Conservation (phyloP, 2,329 filamentous ascomycete genomes). For the Ilyonectria mors-panacis region DNA sequence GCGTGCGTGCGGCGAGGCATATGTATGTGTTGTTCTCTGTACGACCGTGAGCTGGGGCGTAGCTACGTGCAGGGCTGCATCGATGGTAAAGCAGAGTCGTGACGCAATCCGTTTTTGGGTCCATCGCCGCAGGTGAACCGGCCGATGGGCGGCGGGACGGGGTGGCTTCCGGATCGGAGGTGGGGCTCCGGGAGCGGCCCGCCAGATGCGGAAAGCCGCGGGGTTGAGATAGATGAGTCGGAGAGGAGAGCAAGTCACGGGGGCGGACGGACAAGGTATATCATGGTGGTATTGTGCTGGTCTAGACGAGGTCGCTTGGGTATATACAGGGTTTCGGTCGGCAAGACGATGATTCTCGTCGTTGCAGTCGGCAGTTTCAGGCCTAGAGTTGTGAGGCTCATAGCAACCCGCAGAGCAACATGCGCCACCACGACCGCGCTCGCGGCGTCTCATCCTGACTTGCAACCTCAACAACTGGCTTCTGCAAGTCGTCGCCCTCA, state of each 20-base stretch:
- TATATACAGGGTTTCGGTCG: neutral
- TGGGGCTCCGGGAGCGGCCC: conserved; percentile 7
- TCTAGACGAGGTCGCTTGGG: neutral
- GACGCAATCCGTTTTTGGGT: conserved; percentile 16
- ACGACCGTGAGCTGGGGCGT: neutral
- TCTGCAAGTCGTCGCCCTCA: conserved; percentile 45
- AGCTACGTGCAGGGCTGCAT: neutral
- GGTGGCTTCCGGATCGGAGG: conserved; percentile 30
- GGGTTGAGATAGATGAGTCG: conserved; percentile 1
- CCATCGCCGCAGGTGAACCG: conserved; percentile 11
- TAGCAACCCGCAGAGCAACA: conserved; percentile 48
- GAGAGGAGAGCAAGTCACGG: neutral
- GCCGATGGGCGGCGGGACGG: conserved; percentile 28
- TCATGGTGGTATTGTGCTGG: neutral
- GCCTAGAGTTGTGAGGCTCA: conserved; percentile 20
- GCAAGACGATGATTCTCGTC: neutral
- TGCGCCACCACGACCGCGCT: conserved; percentile 42
- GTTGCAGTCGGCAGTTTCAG: neutral
- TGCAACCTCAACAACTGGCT: conserved; percentile 20
- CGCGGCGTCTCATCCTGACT: conserved; percentile 14
- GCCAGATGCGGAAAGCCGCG: conserved; percentile 23
- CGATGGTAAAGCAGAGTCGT: conserved; percentile 18
- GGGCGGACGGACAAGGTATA: neutral
- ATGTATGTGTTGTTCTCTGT: conserved; percentile 12
- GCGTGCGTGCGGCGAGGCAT: neutral